Conservation (phyloP, 75 land plant genomes). For the Chamaecyparis obtusa region DNA sequence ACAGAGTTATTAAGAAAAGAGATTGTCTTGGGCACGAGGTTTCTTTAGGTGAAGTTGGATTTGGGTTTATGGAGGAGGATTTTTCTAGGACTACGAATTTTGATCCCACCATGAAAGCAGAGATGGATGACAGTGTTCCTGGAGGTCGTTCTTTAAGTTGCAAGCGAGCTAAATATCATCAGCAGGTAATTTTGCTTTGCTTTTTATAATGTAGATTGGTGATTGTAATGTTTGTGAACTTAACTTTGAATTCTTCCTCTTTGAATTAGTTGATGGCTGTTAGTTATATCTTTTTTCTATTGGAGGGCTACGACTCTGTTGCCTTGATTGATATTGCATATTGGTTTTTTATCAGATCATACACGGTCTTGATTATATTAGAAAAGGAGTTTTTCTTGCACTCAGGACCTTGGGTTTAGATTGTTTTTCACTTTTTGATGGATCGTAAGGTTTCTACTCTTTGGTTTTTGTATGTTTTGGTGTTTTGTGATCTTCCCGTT, state of each 20-base stretch:
- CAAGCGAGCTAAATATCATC: neutral
- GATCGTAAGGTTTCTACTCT: neutral
- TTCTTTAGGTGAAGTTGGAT: neutral
- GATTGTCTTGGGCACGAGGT: neutral
- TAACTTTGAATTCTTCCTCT: neutral
- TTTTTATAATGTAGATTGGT: neutral
- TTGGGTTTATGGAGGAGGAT: neutral
- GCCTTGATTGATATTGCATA: neutral
- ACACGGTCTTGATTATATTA: neutral
- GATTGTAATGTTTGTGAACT: neutral
- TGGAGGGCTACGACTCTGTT: neutral
- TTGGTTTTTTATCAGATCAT: neutral
- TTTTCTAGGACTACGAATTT: neutral
- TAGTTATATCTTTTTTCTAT: neutral
- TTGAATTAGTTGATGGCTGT: neutral
- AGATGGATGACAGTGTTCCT: neutral
- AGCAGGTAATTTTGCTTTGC: neutral
- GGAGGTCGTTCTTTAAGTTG: neutral
- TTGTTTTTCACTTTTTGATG: too few relatives aligned
- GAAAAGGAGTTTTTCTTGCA: neutral
- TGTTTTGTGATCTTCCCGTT: neutral
- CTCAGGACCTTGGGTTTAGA: neutral
- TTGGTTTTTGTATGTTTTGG: neutral
- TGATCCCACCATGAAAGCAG: neutral
- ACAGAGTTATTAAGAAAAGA: neutral